A percentile compares a stretch with the other conserved stretches of the same genome.
phyloP scores from a whole-genome alignment of 2,329 filamentous ascomycete species.

The Grosmannia clavigera region DNA sequence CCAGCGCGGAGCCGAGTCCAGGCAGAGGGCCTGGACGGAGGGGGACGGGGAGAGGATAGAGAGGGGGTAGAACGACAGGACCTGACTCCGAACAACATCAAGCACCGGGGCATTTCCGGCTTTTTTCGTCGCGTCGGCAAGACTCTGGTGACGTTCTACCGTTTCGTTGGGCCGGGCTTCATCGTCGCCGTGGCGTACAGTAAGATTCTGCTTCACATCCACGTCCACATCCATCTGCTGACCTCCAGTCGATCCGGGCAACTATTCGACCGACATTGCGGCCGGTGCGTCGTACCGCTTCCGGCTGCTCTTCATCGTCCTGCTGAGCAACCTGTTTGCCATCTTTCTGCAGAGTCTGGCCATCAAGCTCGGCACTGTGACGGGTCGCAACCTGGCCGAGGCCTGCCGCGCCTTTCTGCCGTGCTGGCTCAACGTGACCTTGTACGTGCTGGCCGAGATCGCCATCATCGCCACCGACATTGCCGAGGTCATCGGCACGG shows the following conservation, averaged over 20 bases:
- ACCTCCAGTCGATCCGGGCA: slow-evolving; percentile 42
- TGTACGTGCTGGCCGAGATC: slow-evolving; percentile 52
- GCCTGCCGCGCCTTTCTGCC: slow-evolving; percentile 54
- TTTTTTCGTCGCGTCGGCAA: slow-evolving; percentile 19
- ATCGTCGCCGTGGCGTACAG: slow-evolving; percentile 49
- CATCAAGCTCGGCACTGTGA: slow-evolving; percentile 58
- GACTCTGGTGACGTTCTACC: slow-evolving; percentile 34
- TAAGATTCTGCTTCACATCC: slow-evolving; percentile 17
- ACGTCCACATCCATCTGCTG: background rate
- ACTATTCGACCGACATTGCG: slow-evolving; percentile 55
- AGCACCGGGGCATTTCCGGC: background rate
- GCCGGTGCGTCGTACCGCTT: slow-evolving; percentile 56
- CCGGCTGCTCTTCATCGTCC: slow-evolving; percentile 53
- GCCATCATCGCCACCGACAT: slow-evolving; percentile 61
- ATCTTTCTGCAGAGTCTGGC: slow-evolving; percentile 57
- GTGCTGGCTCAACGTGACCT: slow-evolving; percentile 47
- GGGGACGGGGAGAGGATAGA: background rate
- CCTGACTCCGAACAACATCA: background rate
- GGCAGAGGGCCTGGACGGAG: background rate
- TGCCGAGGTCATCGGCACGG: slow-evolving; percentile 60
- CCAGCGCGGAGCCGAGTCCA: background rate
- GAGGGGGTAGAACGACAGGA: background rate
- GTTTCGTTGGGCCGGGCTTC: slow-evolving; percentile 49
- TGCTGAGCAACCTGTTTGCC: slow-evolving; percentile 58
- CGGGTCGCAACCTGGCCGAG: slow-evolving; percentile 53